Evolutionary conservation across 345 rosid genomes (phyloP).

Genomic region (Citrus maxima): DNA sequence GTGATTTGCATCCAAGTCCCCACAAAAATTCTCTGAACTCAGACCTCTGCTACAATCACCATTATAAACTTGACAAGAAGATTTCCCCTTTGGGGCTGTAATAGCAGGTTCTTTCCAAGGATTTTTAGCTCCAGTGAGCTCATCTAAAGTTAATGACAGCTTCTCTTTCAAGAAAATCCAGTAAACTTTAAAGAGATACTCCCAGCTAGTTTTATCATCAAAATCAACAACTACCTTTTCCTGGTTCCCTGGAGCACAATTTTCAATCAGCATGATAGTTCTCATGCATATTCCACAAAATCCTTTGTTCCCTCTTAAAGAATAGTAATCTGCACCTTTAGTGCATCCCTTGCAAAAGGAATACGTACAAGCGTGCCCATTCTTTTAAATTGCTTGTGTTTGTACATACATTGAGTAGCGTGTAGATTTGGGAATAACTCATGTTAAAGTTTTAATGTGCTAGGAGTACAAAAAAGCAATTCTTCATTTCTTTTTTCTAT

Average conservation of each 20-base stretch:
- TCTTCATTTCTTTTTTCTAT: too few species aligned
- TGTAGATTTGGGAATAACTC: too few species aligned
- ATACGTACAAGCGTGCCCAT: constrained; percentile 87
- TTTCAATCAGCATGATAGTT: constrained; percentile 89
- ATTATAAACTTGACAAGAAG: constrained; percentile 27
- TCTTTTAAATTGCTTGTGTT: too few species aligned
- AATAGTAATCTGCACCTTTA: constrained; percentile 76
- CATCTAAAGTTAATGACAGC: constrained; percentile 60
- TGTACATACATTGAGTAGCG: too few species aligned
- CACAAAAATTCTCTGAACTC: constrained; percentile 25
- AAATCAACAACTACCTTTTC: constrained; percentile 92
- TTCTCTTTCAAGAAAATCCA: too few species aligned
- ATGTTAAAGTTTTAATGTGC: too few species aligned
- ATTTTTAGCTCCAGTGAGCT: constrained; percentile 72
- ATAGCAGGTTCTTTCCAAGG: constrained; percentile 62
- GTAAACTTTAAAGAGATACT: constrained; percentile 92
- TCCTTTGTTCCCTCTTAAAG: constrained; percentile 82
- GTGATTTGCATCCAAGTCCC: constrained; percentile 38
- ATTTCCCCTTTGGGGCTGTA: constrained; percentile 26
- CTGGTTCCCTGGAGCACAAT: constrained; percentile 39
- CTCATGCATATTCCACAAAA: constrained; percentile 88
- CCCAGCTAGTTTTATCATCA: constrained; percentile 96
- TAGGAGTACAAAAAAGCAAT: too few species aligned
- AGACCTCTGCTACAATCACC: constrained; percentile 28
- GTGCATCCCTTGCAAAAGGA: constrained; percentile 92